Base-by-base conservation (phyloP, 345 rosid species). In the Aquilaria sinensis region DNA sequence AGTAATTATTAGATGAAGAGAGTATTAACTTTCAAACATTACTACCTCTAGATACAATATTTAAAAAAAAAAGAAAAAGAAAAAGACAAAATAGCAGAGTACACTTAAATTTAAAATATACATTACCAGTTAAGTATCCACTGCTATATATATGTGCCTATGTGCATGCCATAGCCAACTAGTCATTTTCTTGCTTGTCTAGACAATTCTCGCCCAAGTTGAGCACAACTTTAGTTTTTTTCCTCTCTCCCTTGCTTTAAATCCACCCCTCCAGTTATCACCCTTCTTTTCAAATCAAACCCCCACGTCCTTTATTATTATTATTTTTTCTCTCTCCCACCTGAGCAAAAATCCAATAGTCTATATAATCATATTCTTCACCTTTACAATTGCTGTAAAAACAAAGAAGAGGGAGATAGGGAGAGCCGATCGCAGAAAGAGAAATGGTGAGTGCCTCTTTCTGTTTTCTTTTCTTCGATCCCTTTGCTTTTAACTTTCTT, bases 371-470 rank as follows among this genome's bases (percentile, higher is more conserved):
- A 37, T 37, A 37, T 37, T 37, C 43, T 37, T 37, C 43, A 70
- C 78, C 65, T 52, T 31, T 47, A 58, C 67, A 56, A 56, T 70
- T 61, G 43, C 15, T 43, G 43, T 60, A 51, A 52, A 61, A 4
- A 37, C 45, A 53, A 65, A 43, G 16, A 13, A 41, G 31, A 64
- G 68, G 74, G 53, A 69, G 14, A 51, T 6, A 56, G 29, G 55
- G 4, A 65, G 47, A 56, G 55, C 3, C 23, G 16, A 56, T 10
- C 30, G 31, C 2, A 60, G 30, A 32, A 16, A 65, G 4, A 62
- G 16, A 66, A 37, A 87, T 89, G 96, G 96, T 86, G 82, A 74
- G 82, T 77, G 76, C 80, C 71, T 66, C 60, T 63, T 66, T 73
- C 66, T 48, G 51, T 65, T 45, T 49, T 45, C 32, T 70, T 64